Percentiles rank a stretch among this genome's conserved stretches.
Evolutionary conservation across 805 yeast genomes (phyloP).

Genomic region (Starmerella roubikii): DNA sequence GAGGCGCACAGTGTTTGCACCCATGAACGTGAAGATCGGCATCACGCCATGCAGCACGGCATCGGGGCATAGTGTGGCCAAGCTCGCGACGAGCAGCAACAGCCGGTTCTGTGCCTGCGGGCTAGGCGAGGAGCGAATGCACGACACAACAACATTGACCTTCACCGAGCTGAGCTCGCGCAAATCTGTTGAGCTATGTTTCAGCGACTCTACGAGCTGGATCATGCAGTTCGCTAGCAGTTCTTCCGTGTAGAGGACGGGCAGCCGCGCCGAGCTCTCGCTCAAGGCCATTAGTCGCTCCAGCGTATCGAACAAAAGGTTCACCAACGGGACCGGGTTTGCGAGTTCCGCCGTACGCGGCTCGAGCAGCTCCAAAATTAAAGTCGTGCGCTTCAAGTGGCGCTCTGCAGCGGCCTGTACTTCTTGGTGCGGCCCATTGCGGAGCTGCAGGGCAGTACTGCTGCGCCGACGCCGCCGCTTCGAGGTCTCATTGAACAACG

Average conservation of each 20-base stretch:
- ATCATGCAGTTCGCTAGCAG: constrained; percentile 77
- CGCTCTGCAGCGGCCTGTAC: constrained; percentile 60
- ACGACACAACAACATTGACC: constrained; percentile 81
- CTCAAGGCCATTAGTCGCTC: constrained; percentile 46
- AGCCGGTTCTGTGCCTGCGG: constrained; percentile 92
- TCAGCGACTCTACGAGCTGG: constrained; percentile 40
- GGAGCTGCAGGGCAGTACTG: constrained; percentile 48
- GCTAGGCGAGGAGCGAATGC: constrained; percentile 75
- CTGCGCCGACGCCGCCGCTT: constrained; percentile 65
- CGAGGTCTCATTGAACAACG: constrained; percentile 14
- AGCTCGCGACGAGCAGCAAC: constrained; percentile 67
- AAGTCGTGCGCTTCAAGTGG: constrained; percentile 65
- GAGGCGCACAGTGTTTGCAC: constrained; percentile 90
- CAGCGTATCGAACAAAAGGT: constrained; percentile 27
- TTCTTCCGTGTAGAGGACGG: constrained; percentile 84
- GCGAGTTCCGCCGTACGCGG: constrained; percentile 16
- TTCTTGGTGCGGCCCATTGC: constrained; percentile 34
- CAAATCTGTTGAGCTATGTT: constrained; percentile 4
- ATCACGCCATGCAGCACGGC: constrained; percentile 86
- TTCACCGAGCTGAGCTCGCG: constrained; percentile 49
- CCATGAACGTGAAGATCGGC: constrained; percentile 99
- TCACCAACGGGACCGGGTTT: constrained; percentile 21
- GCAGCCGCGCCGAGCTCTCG: constrained; percentile 71
- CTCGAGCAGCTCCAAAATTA: constrained; percentile 69
- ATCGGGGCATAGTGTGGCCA: constrained; percentile 84